Evolutionary conservation across 2,329 filamentous ascomycete species (phyloP), one percentile per base, ranked within the genome.

Genomic region (Colletotrichum melonis): DNA sequence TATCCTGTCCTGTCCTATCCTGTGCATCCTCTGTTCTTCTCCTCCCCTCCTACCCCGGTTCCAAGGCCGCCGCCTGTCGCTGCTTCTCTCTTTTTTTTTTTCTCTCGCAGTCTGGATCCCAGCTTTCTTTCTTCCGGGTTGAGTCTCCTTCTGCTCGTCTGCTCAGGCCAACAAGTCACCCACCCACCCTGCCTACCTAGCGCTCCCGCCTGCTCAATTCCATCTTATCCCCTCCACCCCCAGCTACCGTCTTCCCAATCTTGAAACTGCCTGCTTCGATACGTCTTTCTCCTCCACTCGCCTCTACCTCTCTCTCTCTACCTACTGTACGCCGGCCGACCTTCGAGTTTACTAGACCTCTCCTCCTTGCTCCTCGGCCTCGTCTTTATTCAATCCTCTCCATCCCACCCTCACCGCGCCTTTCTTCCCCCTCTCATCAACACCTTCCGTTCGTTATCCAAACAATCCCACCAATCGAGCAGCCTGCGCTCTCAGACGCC

Each of bases 181-280:
- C 64, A 32, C 26, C 55, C 38, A 38, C 59, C 22, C 28, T 42
- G 30, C 54, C 38, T 30, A 65, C 63, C 63, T 72, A 71, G 67
- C 63, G 72, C 63, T 68, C 65, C 60, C 65, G 64, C 65, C 57
- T 65, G 65, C 52, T 72, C 70, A 70, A 73, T 73, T 75, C 69
- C 73, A 74, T 75, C 73, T 75, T 67, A 71, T 74, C 73, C 73
- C 70, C 73, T 73, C 70, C 70, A 56, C 67, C 71, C 71, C 74
- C 74, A 74, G 73, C 70, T 73, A 46, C 54, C 56, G 30, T 59
- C 65, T 63, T 73, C 46, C 69, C 63, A 55, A 52, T 72, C 59
- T 74, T 63, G 58, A 74, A 73, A 72, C 63, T 46, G 63, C 57
- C 42, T 74, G 60, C 69, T 28, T 64, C 38, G 59, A 67, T 63